Conservation (phyloP, 2,329 filamentous ascomycete genomes). For the Hypoxylon sp. region DNA sequence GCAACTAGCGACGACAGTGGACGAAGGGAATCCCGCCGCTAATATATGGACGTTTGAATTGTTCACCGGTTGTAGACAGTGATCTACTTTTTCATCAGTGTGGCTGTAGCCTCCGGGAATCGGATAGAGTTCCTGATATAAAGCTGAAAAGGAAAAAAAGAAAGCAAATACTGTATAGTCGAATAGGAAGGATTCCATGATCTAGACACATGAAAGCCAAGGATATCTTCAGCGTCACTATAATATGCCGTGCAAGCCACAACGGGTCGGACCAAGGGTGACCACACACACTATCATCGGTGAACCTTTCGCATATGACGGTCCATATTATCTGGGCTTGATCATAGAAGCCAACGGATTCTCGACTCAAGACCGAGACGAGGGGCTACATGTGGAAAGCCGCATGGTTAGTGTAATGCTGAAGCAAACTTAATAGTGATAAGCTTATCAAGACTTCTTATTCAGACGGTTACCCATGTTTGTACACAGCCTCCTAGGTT, state of each 20-base stretch:
- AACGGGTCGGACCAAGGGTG: slow-evolving; percentile 5
- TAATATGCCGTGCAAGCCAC: slow-evolving; percentile 16
- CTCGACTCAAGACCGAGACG: slow-evolving; percentile 24
- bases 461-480: slow-evolving; percentile 7
- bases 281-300: slow-evolving; percentile 10
- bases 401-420: slow-evolving; percentile 29
- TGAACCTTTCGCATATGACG: slow-evolving; percentile 14
- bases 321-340: slow-evolving; percentile 6
- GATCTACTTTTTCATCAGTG: slow-evolving; percentile 1
- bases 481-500: neutral
- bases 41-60: slow-evolving; percentile 10
- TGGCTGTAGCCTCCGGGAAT: neutral
- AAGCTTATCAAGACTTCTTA: slow-evolving; percentile 27
- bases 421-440: slow-evolving; percentile 32
- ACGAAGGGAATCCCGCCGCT: neutral
- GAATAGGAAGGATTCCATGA: slow-evolving; percentile 8
- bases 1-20: neutral
- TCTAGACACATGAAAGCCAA: slow-evolving; percentile 22
- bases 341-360: slow-evolving; percentile 1
- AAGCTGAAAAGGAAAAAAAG: neutral
- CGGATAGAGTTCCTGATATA: slow-evolving; percentile 3
- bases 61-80: neutral
- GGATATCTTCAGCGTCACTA: slow-evolving; percentile 9
- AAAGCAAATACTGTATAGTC: neutral
- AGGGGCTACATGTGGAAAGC: slow-evolving; percentile 26